These are phyloP conservation scores for Halophytophthora polymorphica DNA, from an alignment of 352 stramenopile genomes.

Conservation along the genomic window DNA sequence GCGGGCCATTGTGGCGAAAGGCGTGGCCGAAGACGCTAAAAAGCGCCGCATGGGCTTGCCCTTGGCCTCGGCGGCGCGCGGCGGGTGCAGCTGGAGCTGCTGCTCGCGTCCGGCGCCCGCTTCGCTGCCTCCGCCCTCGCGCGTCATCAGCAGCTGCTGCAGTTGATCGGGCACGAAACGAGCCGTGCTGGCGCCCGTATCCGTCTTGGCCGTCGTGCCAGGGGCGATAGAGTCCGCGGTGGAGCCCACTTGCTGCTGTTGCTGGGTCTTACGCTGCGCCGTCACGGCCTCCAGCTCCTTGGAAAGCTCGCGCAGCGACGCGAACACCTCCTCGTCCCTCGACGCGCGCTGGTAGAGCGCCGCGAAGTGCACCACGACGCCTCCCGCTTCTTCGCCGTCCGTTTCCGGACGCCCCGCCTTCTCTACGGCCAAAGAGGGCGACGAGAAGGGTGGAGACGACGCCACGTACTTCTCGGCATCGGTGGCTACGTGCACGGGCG, in stretches of 20 bases:
- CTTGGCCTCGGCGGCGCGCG: slow-evolving; percentile 32
- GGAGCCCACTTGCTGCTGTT: slow-evolving; percentile 9
- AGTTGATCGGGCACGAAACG: slow-evolving; percentile 60
- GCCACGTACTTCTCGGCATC: slow-evolving; percentile 2
- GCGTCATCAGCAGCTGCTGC: slow-evolving; percentile 57
- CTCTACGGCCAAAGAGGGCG: slow-evolving; percentile 11
- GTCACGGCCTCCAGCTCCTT: slow-evolving; percentile 57
- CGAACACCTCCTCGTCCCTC: slow-evolving; percentile 46
- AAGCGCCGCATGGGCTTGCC: slow-evolving; percentile 79
- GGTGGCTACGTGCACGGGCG: background rate
- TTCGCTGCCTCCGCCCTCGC: slow-evolving; percentile 35
- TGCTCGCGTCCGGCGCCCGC: slow-evolving; percentile 44
- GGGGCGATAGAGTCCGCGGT: slow-evolving; percentile 1
- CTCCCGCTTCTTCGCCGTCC: slow-evolving; percentile 5
- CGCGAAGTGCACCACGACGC: slow-evolving; percentile 47
- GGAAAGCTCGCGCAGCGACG: slow-evolving; percentile 46
- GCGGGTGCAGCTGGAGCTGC: slow-evolving; percentile 26
- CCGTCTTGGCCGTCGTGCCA: background rate
- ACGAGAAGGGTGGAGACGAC: slow-evolving; percentile 18
- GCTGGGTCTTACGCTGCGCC: slow-evolving; percentile 29
- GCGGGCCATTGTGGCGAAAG: slow-evolving; percentile 48
- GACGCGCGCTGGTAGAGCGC: slow-evolving; percentile 64
- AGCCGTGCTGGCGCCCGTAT: slow-evolving; percentile 14
- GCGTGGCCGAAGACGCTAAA: slow-evolving; percentile 44
- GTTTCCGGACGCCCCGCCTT: slow-evolving; percentile 2